phyloP scores from a whole-genome alignment of 768 basidiomycete genomes.

The Collybia nuda region DNA sequence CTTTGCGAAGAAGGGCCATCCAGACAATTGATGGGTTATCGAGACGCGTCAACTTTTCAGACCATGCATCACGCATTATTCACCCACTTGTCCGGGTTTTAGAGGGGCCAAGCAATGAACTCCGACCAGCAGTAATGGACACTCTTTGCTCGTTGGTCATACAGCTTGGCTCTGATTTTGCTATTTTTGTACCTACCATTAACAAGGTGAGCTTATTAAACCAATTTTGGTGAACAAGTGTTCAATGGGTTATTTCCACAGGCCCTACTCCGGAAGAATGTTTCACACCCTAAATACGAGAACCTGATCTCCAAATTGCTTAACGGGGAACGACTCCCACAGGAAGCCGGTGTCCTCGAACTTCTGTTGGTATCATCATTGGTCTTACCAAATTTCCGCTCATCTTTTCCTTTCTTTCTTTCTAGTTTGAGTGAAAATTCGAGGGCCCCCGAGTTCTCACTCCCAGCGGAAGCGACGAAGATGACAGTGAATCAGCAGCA shows the following conservation, averaged over 20 bases:
- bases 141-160: conserved; percentile 89
- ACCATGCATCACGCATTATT: conserved; percentile 95
- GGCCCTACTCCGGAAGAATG: conserved; percentile 75
- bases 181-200: conserved; percentile 96
- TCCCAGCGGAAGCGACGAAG: conserved; percentile 83
- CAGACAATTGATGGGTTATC: conserved; percentile 90
- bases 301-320: conserved; percentile 84
- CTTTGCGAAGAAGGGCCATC: conserved; percentile 85
- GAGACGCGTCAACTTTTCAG: conserved; percentile 93
- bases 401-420: conserved; percentile 9
- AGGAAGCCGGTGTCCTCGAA: conserved; percentile 77
- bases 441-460: conserved; percentile 72
- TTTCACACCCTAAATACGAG: conserved; percentile 85
- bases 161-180: conserved; percentile 95
- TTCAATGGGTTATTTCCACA: conserved; percentile 23
- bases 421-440: conserved; percentile 55
- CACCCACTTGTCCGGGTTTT: conserved; percentile 92
- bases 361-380: conserved; percentile 45
- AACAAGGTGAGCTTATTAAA: conserved; percentile 64
- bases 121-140: conserved; percentile 87
- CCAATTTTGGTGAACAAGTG: background rate
- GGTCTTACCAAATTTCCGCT: background rate
- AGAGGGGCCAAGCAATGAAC: conserved; percentile 69
- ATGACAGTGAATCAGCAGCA: conserved; percentile 96
- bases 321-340: conserved; percentile 88